These are phyloP conservation scores for Telfairia occidentalis DNA, from an alignment of 331 rosid species.

Conservation along the genomic window DNA sequence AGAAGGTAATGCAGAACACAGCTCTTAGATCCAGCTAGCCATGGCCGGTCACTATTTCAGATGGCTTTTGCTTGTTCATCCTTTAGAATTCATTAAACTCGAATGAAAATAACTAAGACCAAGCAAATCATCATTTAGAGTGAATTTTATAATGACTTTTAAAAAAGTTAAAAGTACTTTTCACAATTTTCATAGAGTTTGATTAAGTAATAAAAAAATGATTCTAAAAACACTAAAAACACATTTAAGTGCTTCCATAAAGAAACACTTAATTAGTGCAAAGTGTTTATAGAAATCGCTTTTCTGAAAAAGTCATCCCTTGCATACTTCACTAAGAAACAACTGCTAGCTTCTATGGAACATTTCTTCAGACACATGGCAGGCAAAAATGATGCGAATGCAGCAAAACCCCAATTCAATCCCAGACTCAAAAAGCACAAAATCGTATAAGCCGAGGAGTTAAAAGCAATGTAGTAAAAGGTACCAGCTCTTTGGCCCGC, in stretches of 20 bases:
- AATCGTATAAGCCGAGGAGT: neutral
- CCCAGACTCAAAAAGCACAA: neutral
- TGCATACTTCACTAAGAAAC: no score
- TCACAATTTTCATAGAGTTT: no score
- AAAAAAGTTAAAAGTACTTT: no score
- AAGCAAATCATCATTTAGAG: neutral
- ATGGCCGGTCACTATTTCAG: neutral
- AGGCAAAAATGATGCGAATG: neutral
- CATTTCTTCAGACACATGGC: conserved; percentile 3
- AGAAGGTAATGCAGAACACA: neutral
- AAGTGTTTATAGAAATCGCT: no score
- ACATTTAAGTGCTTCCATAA: no score
- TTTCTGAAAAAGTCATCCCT: no score
- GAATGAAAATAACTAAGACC: neutral
- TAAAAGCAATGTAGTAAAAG: neutral
- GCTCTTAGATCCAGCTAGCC: neutral
- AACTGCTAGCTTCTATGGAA: neutral
- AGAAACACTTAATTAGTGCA: no score
- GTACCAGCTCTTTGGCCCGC: conserved; percentile 77
- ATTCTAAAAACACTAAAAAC: no score
- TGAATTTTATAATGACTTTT: neutral
- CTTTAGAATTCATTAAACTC: neutral
- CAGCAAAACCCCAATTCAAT: neutral
- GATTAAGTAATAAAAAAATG: no score
- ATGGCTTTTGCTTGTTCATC: neutral